Conservation (phyloP, 371 early-diverging fungal genomes). For the Blastocladiella emersonii region DNA sequence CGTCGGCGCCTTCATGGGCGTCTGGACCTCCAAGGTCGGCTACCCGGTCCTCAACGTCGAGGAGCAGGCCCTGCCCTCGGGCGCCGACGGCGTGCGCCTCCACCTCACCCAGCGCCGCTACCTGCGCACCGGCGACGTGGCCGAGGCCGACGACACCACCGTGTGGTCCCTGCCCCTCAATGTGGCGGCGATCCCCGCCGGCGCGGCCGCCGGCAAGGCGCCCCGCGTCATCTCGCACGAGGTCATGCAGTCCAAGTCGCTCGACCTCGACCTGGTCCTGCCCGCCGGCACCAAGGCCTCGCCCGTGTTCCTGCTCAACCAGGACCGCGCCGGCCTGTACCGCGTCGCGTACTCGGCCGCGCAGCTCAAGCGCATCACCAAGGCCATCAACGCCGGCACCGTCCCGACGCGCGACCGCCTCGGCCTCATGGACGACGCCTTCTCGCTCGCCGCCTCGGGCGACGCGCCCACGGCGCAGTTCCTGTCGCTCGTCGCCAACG, state of each 20-base stretch:
- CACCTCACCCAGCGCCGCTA: conserved; percentile 51
- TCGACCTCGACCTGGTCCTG: neutral
- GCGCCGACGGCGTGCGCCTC: conserved; percentile 22
- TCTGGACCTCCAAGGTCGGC: conserved; percentile 82
- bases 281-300: neutral
- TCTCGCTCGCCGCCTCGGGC: conserved; percentile 42
- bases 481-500: conserved; percentile 33
- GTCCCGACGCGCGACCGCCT: conserved; percentile 15
- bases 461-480: conserved; percentile 39
- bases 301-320: neutral
- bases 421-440: conserved; percentile 18
- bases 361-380: conserved; percentile 18
- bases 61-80: conserved; percentile 28
- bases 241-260: neutral
- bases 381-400: conserved; percentile 2
- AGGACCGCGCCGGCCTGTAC: conserved; percentile 9
- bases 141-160: conserved; percentile 42
- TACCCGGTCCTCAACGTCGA: conserved; percentile 63
- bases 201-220: no score
- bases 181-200: neutral
- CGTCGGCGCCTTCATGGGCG: conserved; percentile 62
- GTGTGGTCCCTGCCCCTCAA: conserved; percentile 61
- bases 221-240: neutral
- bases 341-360: conserved; percentile 20
- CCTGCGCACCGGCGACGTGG: conserved; percentile 55